A percentile compares a stretch with the other conserved stretches of the same genome.
These are phyloP conservation scores for Lactifluus echinatus DNA, from an alignment of 768 basidiomycete genomes.

Conservation along the genomic window DNA sequence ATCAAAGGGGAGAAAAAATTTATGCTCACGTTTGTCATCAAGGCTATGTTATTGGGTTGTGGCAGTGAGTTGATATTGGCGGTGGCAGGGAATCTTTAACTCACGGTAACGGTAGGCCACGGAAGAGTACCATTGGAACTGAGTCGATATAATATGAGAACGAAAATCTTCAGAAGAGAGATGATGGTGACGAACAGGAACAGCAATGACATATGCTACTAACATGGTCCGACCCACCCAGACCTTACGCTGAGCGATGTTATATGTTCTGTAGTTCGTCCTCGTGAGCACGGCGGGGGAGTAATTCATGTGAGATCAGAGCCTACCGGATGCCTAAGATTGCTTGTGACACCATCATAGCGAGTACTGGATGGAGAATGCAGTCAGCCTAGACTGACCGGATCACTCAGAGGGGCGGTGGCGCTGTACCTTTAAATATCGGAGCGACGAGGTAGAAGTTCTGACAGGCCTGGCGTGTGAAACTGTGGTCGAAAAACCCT, in stretches of 20 bases:
- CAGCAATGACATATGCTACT: slow-evolving; percentile 33
- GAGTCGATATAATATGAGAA: background rate
- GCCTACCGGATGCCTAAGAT: slow-evolving; percentile 53
- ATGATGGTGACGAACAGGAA: slow-evolving; percentile 32
- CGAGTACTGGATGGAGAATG: slow-evolving; percentile 46
- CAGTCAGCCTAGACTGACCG: background rate
- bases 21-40: background rate
- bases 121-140: slow-evolving; percentile 53
- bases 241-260: slow-evolving; percentile 42
- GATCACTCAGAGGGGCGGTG: background rate
- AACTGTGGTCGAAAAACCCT: slow-evolving; percentile 47
- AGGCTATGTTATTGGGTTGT: slow-evolving; percentile 3
- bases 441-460: slow-evolving; percentile 46
- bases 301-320: background rate
- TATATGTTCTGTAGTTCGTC: slow-evolving; percentile 39
- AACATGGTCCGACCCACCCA: slow-evolving; percentile 34
- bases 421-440: slow-evolving; percentile 47
- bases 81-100: slow-evolving; percentile 19
- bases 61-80: slow-evolving; percentile 4
- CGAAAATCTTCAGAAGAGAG: slow-evolving; percentile 18
- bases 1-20: background rate
- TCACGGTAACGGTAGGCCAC: slow-evolving; percentile 42
- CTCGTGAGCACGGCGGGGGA: background rate
- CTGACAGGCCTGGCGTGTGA: slow-evolving; percentile 38
- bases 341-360: slow-evolving; percentile 55